Percentiles rank a stretch among this genome's conserved stretches.
Conservation (phyloP, 768 basidiomycete species). For the Leccinum sublutescens region DNA sequence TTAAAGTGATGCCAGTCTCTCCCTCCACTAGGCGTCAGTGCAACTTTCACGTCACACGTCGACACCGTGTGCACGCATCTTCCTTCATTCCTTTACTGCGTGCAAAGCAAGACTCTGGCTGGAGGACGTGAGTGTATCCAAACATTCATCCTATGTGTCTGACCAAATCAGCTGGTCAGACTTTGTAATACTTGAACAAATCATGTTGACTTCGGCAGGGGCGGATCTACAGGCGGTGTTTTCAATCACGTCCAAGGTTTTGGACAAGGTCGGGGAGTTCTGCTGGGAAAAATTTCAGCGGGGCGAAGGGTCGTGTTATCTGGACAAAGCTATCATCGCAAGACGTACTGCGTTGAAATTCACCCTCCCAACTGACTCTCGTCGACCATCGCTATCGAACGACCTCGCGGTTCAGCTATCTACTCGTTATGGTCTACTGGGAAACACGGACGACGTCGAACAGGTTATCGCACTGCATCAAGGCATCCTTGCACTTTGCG, state of each 20-base stretch:
- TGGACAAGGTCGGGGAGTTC: background rate
- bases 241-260: background rate
- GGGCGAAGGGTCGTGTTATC: background rate
- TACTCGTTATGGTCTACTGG: background rate
- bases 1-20: background rate
- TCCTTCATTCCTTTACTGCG: background rate
- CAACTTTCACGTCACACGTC: background rate
- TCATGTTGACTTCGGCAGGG: background rate
- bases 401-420: background rate
- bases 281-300: background rate
- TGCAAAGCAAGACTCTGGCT: background rate
- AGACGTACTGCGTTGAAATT: conserved; percentile 2
- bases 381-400: background rate
- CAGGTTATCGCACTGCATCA: background rate
- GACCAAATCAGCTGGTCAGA: background rate
- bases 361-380: background rate
- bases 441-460: background rate
- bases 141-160: background rate
- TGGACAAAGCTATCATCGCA: conserved; percentile 23
- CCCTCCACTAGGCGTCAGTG: no score
- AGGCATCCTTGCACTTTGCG: background rate
- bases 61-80: background rate
- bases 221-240: background rate
- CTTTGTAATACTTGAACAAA: background rate
- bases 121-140: background rate